Base-by-base conservation (phyloP, 495 filamentous ascomycete genomes). In the Cercophora sp. region DNA sequence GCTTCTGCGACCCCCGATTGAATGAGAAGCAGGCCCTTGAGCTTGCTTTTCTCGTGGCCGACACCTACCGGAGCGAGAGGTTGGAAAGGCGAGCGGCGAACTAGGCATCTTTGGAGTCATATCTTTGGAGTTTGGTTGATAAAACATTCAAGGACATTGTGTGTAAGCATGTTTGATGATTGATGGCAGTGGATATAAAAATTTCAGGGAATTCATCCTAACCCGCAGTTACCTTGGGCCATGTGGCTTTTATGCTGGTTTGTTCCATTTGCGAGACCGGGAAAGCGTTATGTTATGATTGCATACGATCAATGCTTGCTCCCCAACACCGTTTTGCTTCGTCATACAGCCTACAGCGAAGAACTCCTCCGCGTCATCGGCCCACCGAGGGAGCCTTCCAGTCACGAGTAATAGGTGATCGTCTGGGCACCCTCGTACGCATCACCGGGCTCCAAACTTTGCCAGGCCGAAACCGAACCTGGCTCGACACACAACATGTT, bases 1-100 rank as follows among this genome's bases (percentile, higher is more conserved):
- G 86, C 23, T 96, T 91, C 74, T 98, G 93, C 68, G 93, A 98
- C 65, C 93, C 93, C 3, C 71, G 93, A 9, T 72, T 98, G 40
- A 98, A 98, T 64, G 93, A 97, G 79, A 96, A 96, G 69, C 93
- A 98, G 73, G 90, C 93, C 13, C 77, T 98, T 20, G 93, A 98
- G 70, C 70, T 96, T 64, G 90, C 93, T 1, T 98, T 98, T 68
- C 68, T 98, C 63, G 83, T 98, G 49, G 93, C 93, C 1, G 89
- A 87, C 6, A 88, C 89, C 64, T 95, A 70, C 37, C 62, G 74
- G 31, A 64, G 64, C 39, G 74, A 74, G 58, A 59, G 73, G 49
- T 40, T 58, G 10, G 52, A 57, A 24, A 50, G 31, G n/a, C 27
- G 32, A 1, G 32, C 32, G n/a, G 31, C 47, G 9, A 22, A 49